A percentile compares a stretch with the other conserved stretches of the same genome.
Evolutionary conservation across 2,329 filamentous ascomycete species (phyloP).

Genomic region (Trichoderma sp.): DNA sequence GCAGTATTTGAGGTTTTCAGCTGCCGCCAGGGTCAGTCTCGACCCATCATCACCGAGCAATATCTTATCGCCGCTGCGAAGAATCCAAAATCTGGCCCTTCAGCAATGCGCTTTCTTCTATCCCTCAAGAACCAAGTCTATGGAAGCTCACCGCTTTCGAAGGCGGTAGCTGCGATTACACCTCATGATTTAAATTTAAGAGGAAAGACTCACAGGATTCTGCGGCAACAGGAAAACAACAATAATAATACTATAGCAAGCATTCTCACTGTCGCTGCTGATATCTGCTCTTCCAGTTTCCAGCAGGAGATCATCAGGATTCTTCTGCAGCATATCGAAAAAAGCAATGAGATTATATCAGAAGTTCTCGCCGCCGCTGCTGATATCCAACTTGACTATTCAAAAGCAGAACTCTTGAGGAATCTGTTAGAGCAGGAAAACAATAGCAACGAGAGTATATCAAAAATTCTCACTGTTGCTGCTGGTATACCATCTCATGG

Average conservation of each 20-base stretch:
- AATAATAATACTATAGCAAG: no score
- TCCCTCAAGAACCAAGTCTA: not conserved
- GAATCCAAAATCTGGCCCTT: not conserved
- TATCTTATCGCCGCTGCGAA: not conserved
- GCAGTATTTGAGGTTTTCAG: not conserved
- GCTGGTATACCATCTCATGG: fast-evolving
- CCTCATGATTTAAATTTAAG: no score
- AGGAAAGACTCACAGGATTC: not conserved
- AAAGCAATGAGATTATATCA: no score
- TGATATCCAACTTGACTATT: not conserved
- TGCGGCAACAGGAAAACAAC: not conserved
- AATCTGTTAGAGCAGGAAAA: no score
- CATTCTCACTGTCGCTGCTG: no score
- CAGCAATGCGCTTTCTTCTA: not conserved
- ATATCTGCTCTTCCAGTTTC: no score
- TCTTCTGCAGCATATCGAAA: not conserved
- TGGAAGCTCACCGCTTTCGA: no score
- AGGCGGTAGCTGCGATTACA: not conserved
- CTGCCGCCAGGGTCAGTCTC: no score
- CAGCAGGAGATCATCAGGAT: no score
- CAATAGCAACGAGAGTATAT: not conserved
- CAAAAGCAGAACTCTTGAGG: no score
- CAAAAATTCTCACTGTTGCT: not conserved
- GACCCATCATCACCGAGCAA: not conserved
- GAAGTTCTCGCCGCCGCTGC: no score